phyloP scores from a whole-genome alignment of 306 rosid species.

The Dalbergia oliveri region DNA sequence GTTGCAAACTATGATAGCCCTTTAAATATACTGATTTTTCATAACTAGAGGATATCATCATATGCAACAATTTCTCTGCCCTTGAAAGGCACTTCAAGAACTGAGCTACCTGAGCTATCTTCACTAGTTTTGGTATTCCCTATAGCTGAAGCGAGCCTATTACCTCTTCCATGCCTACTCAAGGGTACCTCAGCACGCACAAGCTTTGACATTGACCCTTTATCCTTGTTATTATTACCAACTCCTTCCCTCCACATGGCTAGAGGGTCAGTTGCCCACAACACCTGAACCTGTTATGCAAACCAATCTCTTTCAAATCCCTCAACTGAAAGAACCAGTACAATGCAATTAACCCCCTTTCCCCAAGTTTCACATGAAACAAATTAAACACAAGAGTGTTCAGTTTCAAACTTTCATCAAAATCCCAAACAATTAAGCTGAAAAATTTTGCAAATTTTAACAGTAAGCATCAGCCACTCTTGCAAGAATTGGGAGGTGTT shows the following conservation, averaged over 20 bases:
- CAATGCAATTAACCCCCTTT: constrained; percentile 1
- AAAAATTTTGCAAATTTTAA: background rate
- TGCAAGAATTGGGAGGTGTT: background rate
- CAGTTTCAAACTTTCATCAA: constrained; percentile 1
- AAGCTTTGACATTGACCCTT: constrained; percentile 74
- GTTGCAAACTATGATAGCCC: constrained; percentile 42
- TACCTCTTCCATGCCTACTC: constrained; percentile 83
- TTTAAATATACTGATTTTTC: background rate
- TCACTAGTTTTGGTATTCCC: constrained; percentile 62
- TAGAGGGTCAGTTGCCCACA: constrained; percentile 90
- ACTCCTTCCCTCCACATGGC: constrained; percentile 94
- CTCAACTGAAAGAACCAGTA: background rate
- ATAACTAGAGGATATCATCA: constrained; percentile 74
- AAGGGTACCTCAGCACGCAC: constrained; percentile 81
- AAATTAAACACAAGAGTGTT: background rate
- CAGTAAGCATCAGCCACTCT: background rate
- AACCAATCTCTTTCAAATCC: constrained; percentile 12
- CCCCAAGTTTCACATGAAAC: constrained; percentile 32
- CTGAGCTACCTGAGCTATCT: constrained; percentile 49
- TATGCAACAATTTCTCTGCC: constrained; percentile 88
- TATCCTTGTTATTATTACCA: constrained; percentile 62
- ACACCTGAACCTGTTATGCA: constrained; percentile 69
- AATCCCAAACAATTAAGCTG: background rate
- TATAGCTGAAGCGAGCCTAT: constrained; percentile 76
- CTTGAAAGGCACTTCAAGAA: constrained; percentile 61